A percentile compares a stretch with the other conserved stretches of the same genome.
These are phyloP conservation scores for Sesbania bispinosa DNA, from an alignment of 306 rosid species.

Conservation along the genomic window DNA sequence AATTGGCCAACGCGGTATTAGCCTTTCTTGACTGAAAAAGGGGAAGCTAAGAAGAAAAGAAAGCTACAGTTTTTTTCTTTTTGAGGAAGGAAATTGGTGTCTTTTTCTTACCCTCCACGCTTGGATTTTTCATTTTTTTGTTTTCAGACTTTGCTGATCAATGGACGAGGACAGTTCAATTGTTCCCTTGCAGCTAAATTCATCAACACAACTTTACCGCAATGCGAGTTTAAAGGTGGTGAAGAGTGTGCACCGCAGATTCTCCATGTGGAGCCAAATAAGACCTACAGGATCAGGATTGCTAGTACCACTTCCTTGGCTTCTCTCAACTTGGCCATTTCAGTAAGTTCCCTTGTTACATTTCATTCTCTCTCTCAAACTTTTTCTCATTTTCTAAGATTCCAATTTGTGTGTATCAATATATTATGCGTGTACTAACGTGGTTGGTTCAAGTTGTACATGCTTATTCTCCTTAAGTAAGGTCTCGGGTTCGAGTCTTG, in stretches of 20 bases:
- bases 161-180: conserved; percentile 80
- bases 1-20: background rate
- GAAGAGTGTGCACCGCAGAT: conserved; percentile 75
- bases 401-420: background rate
- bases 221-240: conserved; percentile 48
- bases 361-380: background rate
- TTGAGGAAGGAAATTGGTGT: no score
- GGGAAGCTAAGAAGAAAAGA: background rate
- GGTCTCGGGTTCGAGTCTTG: no score
- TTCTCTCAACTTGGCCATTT: conserved; percentile 79
- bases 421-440: no score
- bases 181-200: conserved; percentile 58
- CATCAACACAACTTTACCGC: conserved; percentile 13
- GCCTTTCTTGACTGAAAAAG: background rate
- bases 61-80: background rate
- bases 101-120: background rate
- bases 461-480: no score
- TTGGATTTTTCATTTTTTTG: no score
- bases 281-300: conserved; percentile 66
- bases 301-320: conserved; percentile 84
- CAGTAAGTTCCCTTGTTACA: conserved; percentile 33
- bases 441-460: no score
- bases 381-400: no score
- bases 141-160: conserved; percentile 53
- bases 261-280: conserved; percentile 61